A percentile compares a stretch with the other conserved stretches of the same genome.
Evolutionary conservation across 192 early-diverging fungal genomes (phyloP).

Genomic region (Umbelopsis sp.): DNA sequence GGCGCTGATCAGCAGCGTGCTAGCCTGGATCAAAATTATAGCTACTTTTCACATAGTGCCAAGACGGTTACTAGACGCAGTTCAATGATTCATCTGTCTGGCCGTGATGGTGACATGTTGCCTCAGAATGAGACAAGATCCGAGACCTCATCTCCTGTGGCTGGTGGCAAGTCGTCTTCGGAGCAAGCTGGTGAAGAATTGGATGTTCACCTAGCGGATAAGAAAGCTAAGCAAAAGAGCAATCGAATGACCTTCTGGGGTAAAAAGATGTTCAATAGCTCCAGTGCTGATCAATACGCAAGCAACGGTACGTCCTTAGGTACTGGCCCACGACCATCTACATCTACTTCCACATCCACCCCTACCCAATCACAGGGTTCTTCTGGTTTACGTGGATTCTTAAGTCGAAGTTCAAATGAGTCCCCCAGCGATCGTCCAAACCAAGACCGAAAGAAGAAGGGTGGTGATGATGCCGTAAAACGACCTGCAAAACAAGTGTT

Average conservation of each 20-base stretch:
- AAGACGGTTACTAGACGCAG: constrained; percentile 14
- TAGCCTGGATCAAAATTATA: constrained; percentile 25
- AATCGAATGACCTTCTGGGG: constrained; percentile 43
- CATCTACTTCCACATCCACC: constrained; percentile 9
- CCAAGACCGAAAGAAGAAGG: constrained; percentile 21
- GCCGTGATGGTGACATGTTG: neutral
- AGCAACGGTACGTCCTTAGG: neutral
- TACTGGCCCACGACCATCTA: constrained; percentile 8
- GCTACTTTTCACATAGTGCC: neutral
- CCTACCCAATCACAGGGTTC: constrained; percentile 15
- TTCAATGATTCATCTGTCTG: constrained; percentile 31
- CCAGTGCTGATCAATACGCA: neutral
- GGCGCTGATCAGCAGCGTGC: constrained; percentile 3
- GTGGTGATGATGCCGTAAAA: neutral
- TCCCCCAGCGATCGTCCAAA: neutral
- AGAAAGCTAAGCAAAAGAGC: constrained; percentile 29
- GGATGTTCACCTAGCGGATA: constrained; percentile 9
- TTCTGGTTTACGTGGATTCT: constrained; percentile 23
- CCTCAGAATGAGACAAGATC: neutral
- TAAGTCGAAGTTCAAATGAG: constrained; percentile 22
- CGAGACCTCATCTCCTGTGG: constrained; percentile 1
- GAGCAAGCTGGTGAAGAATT: neutral
- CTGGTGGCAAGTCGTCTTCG: neutral
- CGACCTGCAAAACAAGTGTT: constrained; percentile 61
- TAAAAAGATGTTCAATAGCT: constrained; percentile 31